These are phyloP conservation scores for Boechera retrofracta DNA, from an alignment of 345 rosid species.

Conservation along the genomic window DNA sequence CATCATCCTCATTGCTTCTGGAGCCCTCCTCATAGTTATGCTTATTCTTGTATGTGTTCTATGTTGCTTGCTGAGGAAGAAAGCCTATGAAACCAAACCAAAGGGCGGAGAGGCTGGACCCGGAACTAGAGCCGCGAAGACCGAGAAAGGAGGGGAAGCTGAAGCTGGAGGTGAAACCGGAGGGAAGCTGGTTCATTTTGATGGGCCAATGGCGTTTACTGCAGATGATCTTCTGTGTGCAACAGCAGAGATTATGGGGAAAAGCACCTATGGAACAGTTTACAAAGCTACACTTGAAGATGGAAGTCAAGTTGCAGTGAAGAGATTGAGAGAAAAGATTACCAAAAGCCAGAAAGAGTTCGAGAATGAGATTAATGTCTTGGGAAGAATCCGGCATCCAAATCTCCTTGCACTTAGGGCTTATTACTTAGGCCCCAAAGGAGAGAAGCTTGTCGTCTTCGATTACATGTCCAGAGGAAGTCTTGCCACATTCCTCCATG, in stretches of 20 bases:
- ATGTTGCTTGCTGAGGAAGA: conserved; percentile 73
- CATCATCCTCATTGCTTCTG: conserved; percentile 77
- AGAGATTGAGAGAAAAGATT: conserved; percentile 85
- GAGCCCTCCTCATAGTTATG: conserved; percentile 61
- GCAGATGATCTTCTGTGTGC: conserved; percentile 98
- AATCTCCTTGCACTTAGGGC: conserved; percentile 88
- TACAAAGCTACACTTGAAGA: conserved; percentile 95
- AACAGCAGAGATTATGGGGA: conserved; percentile 98
- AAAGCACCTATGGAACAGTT: conserved; percentile 90
- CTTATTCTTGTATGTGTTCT: conserved; percentile 62
- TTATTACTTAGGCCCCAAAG: conserved; percentile 93
- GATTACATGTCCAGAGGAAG: conserved; percentile 94
- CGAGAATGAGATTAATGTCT: conserved; percentile 66
- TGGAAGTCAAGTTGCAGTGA: conserved; percentile 91
- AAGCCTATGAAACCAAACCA: conserved; percentile 48
- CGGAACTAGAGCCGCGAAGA: conserved; percentile 41
- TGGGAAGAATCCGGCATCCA: conserved; percentile 81
- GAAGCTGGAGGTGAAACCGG: conserved; percentile 81
- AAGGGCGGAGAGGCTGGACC: conserved; percentile 50
- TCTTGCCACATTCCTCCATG: conserved; percentile 87
- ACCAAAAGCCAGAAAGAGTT: conserved; percentile 85
- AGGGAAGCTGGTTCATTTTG: conserved; percentile 92
- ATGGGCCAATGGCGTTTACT: conserved; percentile 86
- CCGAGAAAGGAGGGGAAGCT: conserved; percentile 64
- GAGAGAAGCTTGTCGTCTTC: conserved; percentile 94